Evolutionary conservation across 148 eudicot species (phyloP).

Genomic region (Camellia granthamiana): DNA sequence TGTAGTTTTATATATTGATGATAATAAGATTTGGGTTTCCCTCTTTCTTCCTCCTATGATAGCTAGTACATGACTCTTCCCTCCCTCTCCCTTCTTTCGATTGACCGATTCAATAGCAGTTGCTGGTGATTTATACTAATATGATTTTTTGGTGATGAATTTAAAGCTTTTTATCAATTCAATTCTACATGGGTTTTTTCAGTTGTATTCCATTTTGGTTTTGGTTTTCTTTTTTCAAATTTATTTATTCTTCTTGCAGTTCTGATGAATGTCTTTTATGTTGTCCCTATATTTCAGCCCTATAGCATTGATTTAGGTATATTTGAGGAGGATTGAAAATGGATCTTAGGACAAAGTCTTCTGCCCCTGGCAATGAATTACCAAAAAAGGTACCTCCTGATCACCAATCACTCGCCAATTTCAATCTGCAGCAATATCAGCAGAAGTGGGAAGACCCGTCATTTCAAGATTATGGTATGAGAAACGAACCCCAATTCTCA

Average conservation of each 20-base stretch:
- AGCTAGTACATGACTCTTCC: not conserved
- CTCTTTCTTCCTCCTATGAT: not conserved
- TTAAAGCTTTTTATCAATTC: not conserved
- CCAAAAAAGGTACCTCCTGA: conserved; percentile 31
- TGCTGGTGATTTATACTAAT: not conserved
- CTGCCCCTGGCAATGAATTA: conserved; percentile 32
- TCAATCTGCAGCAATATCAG: conserved; percentile 38
- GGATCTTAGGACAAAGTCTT: conserved; percentile 53
- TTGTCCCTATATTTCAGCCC: not conserved
- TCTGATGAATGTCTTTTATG: not conserved
- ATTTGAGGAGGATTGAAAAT: conserved; percentile 23
- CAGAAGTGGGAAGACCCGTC: conserved; percentile 59
- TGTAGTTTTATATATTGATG: not conserved
- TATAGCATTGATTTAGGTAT: not conserved
- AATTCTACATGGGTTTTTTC: not conserved
- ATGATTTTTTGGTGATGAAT: not conserved
- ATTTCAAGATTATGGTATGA: conserved; percentile 40
- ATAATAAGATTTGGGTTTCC: too few species aligned
- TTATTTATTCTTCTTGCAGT: conserved; percentile 20
- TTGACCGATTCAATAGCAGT: not conserved
- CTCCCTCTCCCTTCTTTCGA: too few species aligned
- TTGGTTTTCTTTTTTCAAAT: not conserved
- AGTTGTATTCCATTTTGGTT: conserved; percentile 1
- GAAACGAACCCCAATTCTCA: conserved; percentile 43
- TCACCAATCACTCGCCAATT: conserved; percentile 36